Base-by-base conservation (phyloP, 179 eudicot genomes). In the Beta macrorhiza region DNA sequence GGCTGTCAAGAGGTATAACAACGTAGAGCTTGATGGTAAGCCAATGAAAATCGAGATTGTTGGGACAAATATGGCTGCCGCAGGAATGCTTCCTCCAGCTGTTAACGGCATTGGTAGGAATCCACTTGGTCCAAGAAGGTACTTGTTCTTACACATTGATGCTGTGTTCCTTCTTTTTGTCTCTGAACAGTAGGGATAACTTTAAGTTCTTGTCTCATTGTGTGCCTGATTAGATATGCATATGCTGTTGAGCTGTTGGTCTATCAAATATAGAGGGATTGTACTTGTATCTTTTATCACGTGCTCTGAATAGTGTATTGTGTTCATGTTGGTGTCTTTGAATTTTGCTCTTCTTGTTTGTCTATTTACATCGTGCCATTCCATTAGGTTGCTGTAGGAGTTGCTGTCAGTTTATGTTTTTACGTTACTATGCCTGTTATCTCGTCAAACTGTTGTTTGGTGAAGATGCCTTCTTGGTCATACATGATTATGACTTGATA, bases 21-120 rank as follows among this genome's bases (percentile, higher is more conserved):
- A 89, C 59, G 89, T 89, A 59, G 85, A 89, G 76, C 88, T 89
- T 80, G 91, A 89, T 74, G 89, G 91, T 8, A 89, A 89, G 78
- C 89, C 89, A 5, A 89, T 89, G 91, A 89, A 89, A 80, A 87
- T 89, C 68, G 89, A 89, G 81, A 83, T 89, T 62, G 87, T 87
- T 63, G 91, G 88, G 29, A 80, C 88, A 64, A 87, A 85, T 83
- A 78, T 83, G 51, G 77, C 83, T 2, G 25, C 82, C 52, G 82
- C 79, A 9, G 87, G 87, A 67, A 51, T 53, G 37, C 67, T 80
- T 25, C 81, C 72, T n/a, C 85, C 83, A 57, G 86, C 79, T 84
- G 65, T 83, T 47, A 86, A 82, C 83, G 88, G 84, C 7, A 82
- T 73, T 87, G 85, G 90, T 59, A 85, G 97, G 85, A 90, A 90